phyloP scores from a whole-genome alignment of 2,329 filamentous ascomycete species.

The Pseudonectria foliicola region DNA sequence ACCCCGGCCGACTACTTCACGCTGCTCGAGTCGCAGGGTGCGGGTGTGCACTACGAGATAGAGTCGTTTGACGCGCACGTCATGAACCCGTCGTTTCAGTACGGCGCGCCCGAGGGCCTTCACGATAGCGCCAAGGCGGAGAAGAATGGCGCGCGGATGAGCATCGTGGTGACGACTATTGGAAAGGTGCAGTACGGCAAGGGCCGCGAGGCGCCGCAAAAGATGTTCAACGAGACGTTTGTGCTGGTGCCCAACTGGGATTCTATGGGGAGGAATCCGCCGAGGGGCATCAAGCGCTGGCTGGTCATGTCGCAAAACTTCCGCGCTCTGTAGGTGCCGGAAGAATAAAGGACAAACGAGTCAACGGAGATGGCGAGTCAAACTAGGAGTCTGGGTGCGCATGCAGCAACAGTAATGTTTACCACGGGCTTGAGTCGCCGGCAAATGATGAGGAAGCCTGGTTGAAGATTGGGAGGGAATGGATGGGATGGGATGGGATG shows the following conservation, averaged over 20 bases:
- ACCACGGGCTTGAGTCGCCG: too few species aligned
- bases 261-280: constrained; percentile 43
- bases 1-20: constrained; percentile 59
- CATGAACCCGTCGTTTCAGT: constrained; percentile 59
- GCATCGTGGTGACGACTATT: constrained; percentile 65
- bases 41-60: constrained; percentile 59
- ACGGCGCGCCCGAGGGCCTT: constrained; percentile 45
- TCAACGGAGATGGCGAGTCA: too few species aligned
- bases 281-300: constrained; percentile 50
- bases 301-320: constrained; percentile 69
- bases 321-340: constrained; percentile 38
- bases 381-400: too few species aligned
- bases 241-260: constrained; percentile 74
- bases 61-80: constrained; percentile 73
- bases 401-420: too few species aligned
- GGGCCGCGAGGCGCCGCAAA: constrained; percentile 53
- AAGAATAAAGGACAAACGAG: too few species aligned
- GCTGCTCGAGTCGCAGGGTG: constrained; percentile 58
- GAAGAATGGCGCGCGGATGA: constrained; percentile 51
- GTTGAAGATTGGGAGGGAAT: too few species aligned
- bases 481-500: too few species aligned
- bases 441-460: too few species aligned
- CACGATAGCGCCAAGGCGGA: constrained; percentile 36
- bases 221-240: constrained; percentile 73
- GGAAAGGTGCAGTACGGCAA: constrained; percentile 65